Evolutionary conservation across 257 asterid species (phyloP), one percentile per base, ranked within the genome.

Genomic region (Linderniella brevidens): DNA sequence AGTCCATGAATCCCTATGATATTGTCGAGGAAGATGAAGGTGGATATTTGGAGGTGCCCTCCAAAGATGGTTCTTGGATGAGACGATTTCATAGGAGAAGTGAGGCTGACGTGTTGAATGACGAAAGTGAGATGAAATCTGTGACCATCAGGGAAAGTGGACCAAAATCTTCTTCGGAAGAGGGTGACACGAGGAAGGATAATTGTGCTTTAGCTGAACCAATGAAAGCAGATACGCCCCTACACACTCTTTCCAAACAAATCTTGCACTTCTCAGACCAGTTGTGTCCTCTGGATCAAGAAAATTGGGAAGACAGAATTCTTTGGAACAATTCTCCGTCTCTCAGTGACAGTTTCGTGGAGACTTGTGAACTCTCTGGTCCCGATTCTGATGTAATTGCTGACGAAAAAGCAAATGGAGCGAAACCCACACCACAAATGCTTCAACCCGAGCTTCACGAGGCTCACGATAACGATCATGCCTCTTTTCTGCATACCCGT

Each of bases 221-320:
- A 56, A 68, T 90, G 76, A 75, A 76, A 53, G 67, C 67, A 56
- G 73, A 64, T 60, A 14, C 59, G 35, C 62, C 69, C 16, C 37
- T 39, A 35, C 58, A 61, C 52, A 51, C 70, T 48, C 61, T 67
- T 55, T 43, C 68, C 5, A 85, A 69, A 57, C 64, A 66, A 75
- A 66, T 60, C 48, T 58, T 65, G 12, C 63, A 64, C 42, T 61
- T 52, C 46, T 65, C 79, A 32, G 56, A 78, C 17, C 66, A 79
- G 35, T 73, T 78, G 52, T 71, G 69, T 62, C 86, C 93, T 50
- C 79, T 90, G 66, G 96, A 81, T 57, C 98, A 90, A 69, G 76
- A 78, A 65, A 82, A 90, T 60, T 90, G 98, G 98, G 98, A 90
- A 68, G 95, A 85, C 63, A 68, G 62, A 60, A 85, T 90, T 66